A percentile compares a stretch with the other conserved stretches of the same genome.
These are phyloP conservation scores for Diplodia seriata DNA, from an alignment of 2,329 filamentous ascomycete genomes.

Conservation along the genomic window DNA sequence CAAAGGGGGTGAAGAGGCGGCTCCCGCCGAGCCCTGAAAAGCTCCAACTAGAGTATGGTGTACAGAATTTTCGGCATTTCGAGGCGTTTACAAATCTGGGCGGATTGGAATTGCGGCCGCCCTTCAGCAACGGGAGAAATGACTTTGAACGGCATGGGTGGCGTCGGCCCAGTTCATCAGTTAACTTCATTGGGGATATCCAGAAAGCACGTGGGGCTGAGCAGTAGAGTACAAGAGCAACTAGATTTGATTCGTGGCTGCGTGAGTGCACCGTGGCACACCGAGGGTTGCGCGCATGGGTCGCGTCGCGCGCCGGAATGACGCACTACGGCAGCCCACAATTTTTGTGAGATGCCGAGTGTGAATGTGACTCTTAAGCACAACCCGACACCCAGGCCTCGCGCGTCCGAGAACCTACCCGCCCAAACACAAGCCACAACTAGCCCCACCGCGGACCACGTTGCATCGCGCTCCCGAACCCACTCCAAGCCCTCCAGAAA, in stretches of 20 bases:
- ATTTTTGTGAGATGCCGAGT: constrained; percentile 22
- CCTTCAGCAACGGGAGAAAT: background rate
- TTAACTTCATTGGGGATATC: background rate
- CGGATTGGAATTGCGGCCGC: background rate
- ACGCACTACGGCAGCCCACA: constrained; percentile 28
- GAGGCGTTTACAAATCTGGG: constrained; percentile 15
- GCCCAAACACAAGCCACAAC: background rate
- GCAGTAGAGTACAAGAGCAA: background rate
- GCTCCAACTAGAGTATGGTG: background rate
- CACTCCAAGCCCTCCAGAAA: background rate
- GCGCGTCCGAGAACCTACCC: background rate
- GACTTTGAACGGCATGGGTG: background rate
- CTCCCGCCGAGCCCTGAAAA: constrained; percentile 2
- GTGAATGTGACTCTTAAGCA: constrained; percentile 24
- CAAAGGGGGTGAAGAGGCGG: constrained; percentile 65
- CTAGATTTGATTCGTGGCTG: background rate
- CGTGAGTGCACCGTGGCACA: background rate
- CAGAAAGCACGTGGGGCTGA: background rate
- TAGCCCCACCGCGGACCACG: background rate
- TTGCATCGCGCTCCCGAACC: background rate
- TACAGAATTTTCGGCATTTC: constrained; percentile 4
- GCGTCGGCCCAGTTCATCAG: background rate
- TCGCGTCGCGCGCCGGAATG: constrained; percentile 21
- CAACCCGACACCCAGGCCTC: constrained; percentile 1
- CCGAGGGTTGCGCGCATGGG: constrained; percentile 15